Conservation (phyloP, 257 asterid species). For the Jacaranda copaia region DNA sequence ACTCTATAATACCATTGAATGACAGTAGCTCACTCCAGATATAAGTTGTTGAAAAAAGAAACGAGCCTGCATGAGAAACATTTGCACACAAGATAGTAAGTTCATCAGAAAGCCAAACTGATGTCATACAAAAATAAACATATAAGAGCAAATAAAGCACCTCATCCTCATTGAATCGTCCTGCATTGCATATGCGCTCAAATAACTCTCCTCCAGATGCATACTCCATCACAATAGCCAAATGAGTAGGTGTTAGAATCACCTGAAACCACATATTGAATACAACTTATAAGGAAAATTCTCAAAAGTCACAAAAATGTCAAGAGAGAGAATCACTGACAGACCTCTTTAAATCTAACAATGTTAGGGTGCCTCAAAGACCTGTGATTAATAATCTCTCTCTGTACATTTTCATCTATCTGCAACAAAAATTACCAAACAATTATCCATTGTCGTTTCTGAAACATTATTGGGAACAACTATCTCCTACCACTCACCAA, state of each 20-base stretch:
- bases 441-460: too few species aligned
- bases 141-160: constrained; percentile 40
- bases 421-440: constrained; percentile 42
- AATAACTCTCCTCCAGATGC: constrained; percentile 84
- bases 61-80: constrained; percentile 61
- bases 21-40: constrained; percentile 51
- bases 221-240: constrained; percentile 83
- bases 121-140: background rate
- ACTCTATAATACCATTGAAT: constrained; percentile 43
- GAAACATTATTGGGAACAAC: too few species aligned
- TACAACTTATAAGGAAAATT: constrained; percentile 13
- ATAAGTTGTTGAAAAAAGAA: constrained; percentile 58
- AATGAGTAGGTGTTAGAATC: constrained; percentile 75
- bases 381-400: constrained; percentile 78
- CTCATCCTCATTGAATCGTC: constrained; percentile 80
- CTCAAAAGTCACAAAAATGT: background rate
- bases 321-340: constrained; percentile 27
- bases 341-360: constrained; percentile 72
- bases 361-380: constrained; percentile 76
- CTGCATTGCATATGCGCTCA: constrained; percentile 68
- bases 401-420: constrained; percentile 78
- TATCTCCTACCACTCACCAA: too few species aligned
- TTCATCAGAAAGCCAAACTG: background rate
- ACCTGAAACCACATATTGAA: constrained; percentile 50
- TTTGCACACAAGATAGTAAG: constrained; percentile 14